phyloP scores from a whole-genome alignment of 805 yeast genomes.

The Lipomyces japonicus region DNA sequence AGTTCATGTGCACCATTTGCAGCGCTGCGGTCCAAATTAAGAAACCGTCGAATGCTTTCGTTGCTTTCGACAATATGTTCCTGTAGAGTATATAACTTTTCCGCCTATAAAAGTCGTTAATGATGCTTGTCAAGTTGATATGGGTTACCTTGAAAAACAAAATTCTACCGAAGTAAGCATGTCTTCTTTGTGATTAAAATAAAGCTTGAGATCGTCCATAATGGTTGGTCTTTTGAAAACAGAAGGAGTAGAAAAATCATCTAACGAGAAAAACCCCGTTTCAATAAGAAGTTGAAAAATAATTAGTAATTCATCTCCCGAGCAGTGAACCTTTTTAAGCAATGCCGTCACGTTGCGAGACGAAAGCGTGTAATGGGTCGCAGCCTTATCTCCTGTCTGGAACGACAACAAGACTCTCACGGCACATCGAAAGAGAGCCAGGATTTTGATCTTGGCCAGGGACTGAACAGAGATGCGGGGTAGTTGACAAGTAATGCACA shows the following conservation, averaged over 20 bases:
- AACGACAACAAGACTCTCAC: constrained; percentile 12
- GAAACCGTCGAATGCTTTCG: too few relatives aligned
- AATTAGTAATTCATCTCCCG: neutral
- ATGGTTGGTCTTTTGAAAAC: neutral
- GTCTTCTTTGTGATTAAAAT: neutral
- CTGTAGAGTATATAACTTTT: too few relatives aligned
- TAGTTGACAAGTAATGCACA: constrained; percentile 15
- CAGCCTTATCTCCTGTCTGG: neutral
- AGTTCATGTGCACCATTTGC: too few relatives aligned
- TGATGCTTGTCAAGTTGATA: too few relatives aligned
- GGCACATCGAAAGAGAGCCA: constrained; percentile 22
- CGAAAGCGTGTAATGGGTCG: neutral
- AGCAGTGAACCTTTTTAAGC: neutral
- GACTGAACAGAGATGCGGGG: neutral
- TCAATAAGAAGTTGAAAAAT: neutral
- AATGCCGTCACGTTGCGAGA: neutral
- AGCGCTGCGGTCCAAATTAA: too few relatives aligned
- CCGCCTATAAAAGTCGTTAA: too few relatives aligned
- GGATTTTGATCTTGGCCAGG: constrained; percentile 2
- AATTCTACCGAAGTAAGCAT: neutral
- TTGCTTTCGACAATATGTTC: too few relatives aligned
- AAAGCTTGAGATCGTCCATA: neutral
- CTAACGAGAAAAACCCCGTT: neutral
- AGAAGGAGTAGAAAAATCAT: neutral
- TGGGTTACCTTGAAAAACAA: too few relatives aligned